phyloP scores from a whole-genome alignment of 225 moss, liverwort and hornwort species.

The Polytrichum commune region DNA sequence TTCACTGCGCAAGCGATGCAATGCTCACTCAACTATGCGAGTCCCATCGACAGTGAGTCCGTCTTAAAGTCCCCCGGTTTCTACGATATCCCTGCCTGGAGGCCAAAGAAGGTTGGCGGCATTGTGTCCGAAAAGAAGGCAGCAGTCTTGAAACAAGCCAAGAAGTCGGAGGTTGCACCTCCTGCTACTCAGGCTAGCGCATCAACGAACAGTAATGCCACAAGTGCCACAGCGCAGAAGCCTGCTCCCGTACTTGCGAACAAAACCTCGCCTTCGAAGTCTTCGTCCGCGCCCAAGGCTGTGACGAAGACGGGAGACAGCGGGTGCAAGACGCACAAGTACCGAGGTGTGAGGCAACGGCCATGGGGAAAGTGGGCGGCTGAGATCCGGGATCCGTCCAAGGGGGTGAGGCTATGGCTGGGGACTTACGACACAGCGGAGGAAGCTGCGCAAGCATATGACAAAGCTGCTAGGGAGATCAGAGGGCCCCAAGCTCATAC shows the following conservation, averaged over 20 bases:
- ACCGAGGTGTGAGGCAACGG: constrained; percentile 49
- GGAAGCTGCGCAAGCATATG: constrained; percentile 47
- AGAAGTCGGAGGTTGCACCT: constrained; percentile 2
- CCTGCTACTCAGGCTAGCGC: background rate
- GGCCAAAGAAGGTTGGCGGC: constrained; percentile 25
- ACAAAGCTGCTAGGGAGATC: constrained; percentile 44
- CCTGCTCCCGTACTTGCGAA: too few relatives aligned
- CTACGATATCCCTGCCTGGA: constrained; percentile 13
- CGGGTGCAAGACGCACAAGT: constrained; percentile 33
- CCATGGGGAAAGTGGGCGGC: constrained; percentile 67
- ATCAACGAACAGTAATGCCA: background rate
- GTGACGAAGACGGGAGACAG: background rate
- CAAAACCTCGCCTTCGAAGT: too few relatives aligned
- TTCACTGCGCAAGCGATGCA: constrained; percentile 63
- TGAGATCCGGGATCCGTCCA: constrained; percentile 53
- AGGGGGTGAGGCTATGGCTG: constrained; percentile 49
- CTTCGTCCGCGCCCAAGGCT: background rate
- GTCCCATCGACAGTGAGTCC: constrained; percentile 16
- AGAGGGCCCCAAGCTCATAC: constrained; percentile 48
- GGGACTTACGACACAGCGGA: constrained; percentile 55
- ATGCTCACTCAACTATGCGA: constrained; percentile 68
- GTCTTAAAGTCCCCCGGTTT: constrained; percentile 18
- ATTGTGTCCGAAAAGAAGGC: constrained; percentile 47
- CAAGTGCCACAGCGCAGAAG: background rate
- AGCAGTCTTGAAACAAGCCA: constrained; percentile 15